Evolutionary conservation across 2,329 filamentous ascomycete genomes (phyloP), one percentile per base, ranked within the genome.

Genomic region (Sphaerulina populicola): DNA sequence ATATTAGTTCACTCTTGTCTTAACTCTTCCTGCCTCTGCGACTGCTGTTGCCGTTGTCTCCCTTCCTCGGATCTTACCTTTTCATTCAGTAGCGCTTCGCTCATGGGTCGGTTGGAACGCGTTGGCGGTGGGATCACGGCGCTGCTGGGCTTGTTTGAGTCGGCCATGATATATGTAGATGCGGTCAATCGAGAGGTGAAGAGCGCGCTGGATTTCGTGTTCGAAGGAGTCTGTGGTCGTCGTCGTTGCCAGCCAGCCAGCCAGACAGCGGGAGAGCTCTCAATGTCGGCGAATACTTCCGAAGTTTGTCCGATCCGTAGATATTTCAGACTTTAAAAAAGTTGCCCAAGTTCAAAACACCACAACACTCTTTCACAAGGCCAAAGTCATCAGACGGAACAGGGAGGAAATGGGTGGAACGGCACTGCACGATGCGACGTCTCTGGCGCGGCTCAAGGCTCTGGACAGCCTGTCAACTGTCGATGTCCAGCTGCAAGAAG

Each of bases 61-160:
- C 15, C 18, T 18, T 18, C 18, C 18, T 18, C 18, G 18, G 18
- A 18, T 44, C 66, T 60, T 82, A 96, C 93, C 89, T 98, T 98
- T 76, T 98, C 93, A 74, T 97, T 97, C 68, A 98, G 81, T 66
- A 98, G 82, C 68, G 91, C 88, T 78, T 98, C 93, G 78, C 91
- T 97, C 74, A 96, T 86, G 59, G 93, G 91, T 72, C 80, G 79
- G 68, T 73, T 80, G 57, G 81, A 75, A 64, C 88, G 82, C 71
- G 85, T 79, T 69, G 86, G 78, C 36, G 62, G 54, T 59, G 81
- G 77, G 70, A 79, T 77, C 64, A 82, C 77, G 61, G 80, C 74
- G 59, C 78, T 72, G 65, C 79, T 64, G 56, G 73, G 63, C 52
- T 65, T 57, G 47, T 68, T 72, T 35, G 74, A 71, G 65, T 81